These are phyloP conservation scores for Fusarium mexicanum DNA, from an alignment of 2,329 filamentous ascomycete species.

Conservation along the genomic window DNA sequence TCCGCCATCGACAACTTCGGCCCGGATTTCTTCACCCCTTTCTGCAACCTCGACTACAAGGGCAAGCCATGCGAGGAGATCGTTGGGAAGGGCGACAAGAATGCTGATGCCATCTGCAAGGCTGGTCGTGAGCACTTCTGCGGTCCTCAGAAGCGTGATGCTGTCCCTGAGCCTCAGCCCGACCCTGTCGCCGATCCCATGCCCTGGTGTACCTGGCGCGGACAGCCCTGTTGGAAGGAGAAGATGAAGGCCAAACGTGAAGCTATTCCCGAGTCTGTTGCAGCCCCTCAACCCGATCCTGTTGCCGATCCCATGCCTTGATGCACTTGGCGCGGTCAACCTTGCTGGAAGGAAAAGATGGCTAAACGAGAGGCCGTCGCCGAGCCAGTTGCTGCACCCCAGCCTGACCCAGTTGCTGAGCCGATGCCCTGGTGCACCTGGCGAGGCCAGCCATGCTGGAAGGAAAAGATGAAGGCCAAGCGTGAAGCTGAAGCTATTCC, in stretches of 20 bases:
- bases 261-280: neutral
- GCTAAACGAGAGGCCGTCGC: conserved; percentile 2
- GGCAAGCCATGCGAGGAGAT: neutral
- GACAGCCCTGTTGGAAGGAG: conserved; percentile 53
- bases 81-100: neutral
- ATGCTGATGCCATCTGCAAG: neutral
- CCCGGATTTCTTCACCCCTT: neutral
- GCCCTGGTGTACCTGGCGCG: conserved; percentile 50
- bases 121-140: neutral
- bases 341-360: conserved; percentile 15
- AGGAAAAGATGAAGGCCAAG: neutral
- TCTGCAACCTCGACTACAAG: neutral
- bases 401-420: neutral
- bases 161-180: conserved; percentile 12
- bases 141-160: neutral
- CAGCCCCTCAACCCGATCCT: neutral
- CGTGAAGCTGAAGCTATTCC: neutral
- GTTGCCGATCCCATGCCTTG: neutral
- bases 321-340: conserved; percentile 6
- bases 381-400: neutral
- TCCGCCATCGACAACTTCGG: neutral
- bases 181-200: conserved; percentile 25
- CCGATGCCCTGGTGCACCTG: conserved; percentile 9
- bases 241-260: conserved; percentile 38
- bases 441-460: conserved; percentile 14